phyloP scores from a whole-genome alignment of 164 flowering plant genomes.

The Dillenia suffruticosa region DNA sequence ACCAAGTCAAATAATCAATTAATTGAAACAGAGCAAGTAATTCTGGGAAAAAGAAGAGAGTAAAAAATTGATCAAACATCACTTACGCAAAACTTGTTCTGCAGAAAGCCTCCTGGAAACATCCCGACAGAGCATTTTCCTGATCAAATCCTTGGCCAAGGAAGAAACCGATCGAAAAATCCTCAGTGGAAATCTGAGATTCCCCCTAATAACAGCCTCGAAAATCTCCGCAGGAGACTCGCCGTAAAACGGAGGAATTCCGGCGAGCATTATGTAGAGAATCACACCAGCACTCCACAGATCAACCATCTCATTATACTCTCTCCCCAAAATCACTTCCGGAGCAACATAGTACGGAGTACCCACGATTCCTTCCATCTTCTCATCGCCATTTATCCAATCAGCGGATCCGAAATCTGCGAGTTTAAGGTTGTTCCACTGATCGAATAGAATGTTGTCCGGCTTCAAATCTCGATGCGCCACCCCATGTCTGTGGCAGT shows the following conservation, averaged over 20 bases:
- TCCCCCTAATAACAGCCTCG: constrained; percentile 56
- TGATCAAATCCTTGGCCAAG: constrained; percentile 56
- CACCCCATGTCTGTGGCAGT: constrained; percentile 52
- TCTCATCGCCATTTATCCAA: constrained; percentile 27
- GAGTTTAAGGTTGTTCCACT: constrained; percentile 32
- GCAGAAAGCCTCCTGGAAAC: constrained; percentile 47
- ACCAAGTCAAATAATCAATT: not conserved
- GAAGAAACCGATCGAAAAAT: constrained; percentile 48
- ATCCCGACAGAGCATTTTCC: constrained; percentile 62
- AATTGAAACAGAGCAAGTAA: not conserved
- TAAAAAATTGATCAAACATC: no score
- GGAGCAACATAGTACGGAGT: constrained; percentile 92
- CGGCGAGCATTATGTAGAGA: constrained; percentile 71
- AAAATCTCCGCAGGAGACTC: constrained; percentile 63
- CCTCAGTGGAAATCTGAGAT: constrained; percentile 61
- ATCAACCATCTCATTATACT: constrained; percentile 71
- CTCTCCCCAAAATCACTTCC: constrained; percentile 64
- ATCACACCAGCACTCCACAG: constrained; percentile 86
- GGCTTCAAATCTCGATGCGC: constrained; percentile 76
- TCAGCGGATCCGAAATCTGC: constrained; percentile 80
- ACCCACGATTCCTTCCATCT: constrained; percentile 63
- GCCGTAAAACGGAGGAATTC: constrained; percentile 72
- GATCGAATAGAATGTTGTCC: constrained; percentile 59
- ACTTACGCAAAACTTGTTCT: constrained; percentile 61
- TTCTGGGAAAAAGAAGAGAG: no score